These are phyloP conservation scores for Dujonia santamariae DNA, from an alignment of 1,139 yeast genomes.

Conservation along the genomic window DNA sequence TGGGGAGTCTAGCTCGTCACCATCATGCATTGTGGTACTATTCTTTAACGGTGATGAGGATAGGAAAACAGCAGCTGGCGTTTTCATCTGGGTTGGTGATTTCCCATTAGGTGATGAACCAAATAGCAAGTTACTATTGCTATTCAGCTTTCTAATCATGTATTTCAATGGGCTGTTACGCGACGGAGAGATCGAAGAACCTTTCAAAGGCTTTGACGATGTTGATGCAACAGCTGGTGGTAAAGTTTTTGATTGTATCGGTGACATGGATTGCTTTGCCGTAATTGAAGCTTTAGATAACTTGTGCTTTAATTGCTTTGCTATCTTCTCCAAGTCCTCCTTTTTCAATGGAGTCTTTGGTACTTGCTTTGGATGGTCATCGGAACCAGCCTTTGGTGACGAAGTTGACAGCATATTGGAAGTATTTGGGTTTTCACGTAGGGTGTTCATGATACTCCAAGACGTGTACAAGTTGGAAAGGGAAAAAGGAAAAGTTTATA, in stretches of 20 bases:
- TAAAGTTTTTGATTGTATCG: slow-evolving; percentile 9
- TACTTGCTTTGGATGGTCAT: slow-evolving; percentile 7
- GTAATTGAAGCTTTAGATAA: slow-evolving; percentile 44
- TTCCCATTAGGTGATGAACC: slow-evolving; percentile 34
- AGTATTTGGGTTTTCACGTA: slow-evolving; percentile 12
- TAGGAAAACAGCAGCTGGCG: slow-evolving; percentile 33
- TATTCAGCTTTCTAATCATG: slow-evolving; percentile 6
- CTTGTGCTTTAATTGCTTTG: slow-evolving; percentile 43
- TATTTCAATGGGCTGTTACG: slow-evolving; percentile 7
- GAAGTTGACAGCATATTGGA: slow-evolving; percentile 9
- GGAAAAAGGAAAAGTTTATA: no score
- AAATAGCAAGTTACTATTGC: slow-evolving; percentile 2
- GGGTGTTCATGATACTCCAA: slow-evolving; percentile 12
- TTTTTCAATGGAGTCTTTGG: slow-evolving; percentile 41
- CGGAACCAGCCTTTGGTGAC: slow-evolving; percentile 6
- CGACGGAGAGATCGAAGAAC: slow-evolving; percentile 2
- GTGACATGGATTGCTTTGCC: slow-evolving; percentile 40
- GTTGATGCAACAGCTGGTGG: neutral
- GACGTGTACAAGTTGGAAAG: no score
- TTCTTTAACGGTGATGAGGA: slow-evolving; percentile 35
- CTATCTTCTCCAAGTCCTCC: slow-evolving; percentile 47
- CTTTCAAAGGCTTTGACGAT: neutral
- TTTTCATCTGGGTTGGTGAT: slow-evolving; percentile 41
- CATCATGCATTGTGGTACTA: slow-evolving; percentile 13
- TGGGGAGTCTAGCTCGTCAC: slow-evolving; percentile 27